Conservation (phyloP, 148 eudicot species). For the Rhododendron henanense region DNA sequence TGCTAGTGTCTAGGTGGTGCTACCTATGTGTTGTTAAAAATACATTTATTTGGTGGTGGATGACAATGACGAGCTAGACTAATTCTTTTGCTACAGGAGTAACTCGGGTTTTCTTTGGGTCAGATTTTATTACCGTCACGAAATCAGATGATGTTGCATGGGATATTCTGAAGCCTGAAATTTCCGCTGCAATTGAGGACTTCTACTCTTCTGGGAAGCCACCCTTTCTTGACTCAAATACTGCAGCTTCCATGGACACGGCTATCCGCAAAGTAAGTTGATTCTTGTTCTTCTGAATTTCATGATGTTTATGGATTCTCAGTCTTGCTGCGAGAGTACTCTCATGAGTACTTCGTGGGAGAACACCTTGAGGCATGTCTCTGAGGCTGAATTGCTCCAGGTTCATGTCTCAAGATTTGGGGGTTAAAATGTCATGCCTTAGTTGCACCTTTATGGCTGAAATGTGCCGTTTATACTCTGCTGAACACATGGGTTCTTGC, state of each 20-base stretch:
- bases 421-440: neutral
- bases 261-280: constrained; percentile 67
- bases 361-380: neutral
- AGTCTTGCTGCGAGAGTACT: neutral
- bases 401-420: neutral
- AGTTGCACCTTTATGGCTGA: neutral
- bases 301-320: neutral
- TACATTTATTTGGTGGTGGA: neutral
- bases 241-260: constrained; percentile 86
- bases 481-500: neutral
- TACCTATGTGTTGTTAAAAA: neutral
- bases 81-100: constrained; percentile 44
- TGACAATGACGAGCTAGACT: neutral
- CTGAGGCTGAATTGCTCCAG: neutral
- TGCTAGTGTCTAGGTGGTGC: neutral
- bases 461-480: neutral
- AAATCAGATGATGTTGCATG: constrained; percentile 78
- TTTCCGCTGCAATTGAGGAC: constrained; percentile 93
- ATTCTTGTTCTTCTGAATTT: neutral
- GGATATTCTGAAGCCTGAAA: constrained; percentile 90
- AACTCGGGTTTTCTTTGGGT: constrained; percentile 89
- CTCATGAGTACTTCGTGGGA: neutral
- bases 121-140: constrained; percentile 84
- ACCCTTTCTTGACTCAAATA: constrained; percentile 65
- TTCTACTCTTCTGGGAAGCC: constrained; percentile 90